Conservation (phyloP, 208 protist species). For the Angomonas deanei region DNA sequence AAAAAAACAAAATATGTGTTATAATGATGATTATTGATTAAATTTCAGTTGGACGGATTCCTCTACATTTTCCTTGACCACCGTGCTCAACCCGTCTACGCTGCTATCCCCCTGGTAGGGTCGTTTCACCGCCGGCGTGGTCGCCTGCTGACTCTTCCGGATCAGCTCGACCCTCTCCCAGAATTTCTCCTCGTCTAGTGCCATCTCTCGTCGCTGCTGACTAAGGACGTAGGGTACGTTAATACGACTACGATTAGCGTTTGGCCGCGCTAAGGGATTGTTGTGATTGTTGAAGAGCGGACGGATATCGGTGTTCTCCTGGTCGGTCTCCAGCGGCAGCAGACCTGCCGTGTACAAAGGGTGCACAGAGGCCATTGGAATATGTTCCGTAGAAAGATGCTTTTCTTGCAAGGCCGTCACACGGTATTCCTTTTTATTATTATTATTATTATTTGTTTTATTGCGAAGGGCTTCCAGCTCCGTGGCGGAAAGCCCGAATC, state of each 20-base stretch:
- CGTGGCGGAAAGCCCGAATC: conserved; percentile 26
- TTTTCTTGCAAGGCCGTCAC: conserved; percentile 28
- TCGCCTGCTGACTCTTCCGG: conserved; percentile 60
- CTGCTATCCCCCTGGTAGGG: conserved; percentile 38
- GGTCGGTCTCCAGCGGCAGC: conserved; percentile 52
- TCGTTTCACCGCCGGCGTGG: conserved; percentile 51
- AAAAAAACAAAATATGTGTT: too few species aligned
- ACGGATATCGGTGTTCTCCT: background rate
- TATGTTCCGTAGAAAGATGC: conserved; percentile 41
- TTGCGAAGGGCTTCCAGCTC: background rate
- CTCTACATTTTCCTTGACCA: conserved; percentile 39
- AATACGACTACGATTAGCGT: conserved; percentile 20
- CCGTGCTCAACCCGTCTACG: conserved; percentile 15
- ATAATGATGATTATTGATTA: conserved; percentile 29
- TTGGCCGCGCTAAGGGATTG: background rate
- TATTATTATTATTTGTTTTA: background rate
- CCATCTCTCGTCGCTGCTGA: conserved; percentile 73
- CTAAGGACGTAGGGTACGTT: conserved; percentile 29
- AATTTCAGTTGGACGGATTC: conserved; percentile 85
- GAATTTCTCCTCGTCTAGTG: conserved; percentile 70
- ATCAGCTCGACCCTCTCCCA: conserved; percentile 88
- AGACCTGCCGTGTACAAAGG: conserved; percentile 61
- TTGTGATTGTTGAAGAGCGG: background rate
- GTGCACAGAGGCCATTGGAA: conserved; percentile 68
- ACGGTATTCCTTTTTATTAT: background rate